Evolutionary conservation across 2,329 filamentous ascomycete species (phyloP), one percentile per base, ranked within the genome.

Genomic region (Dothideomycetes sp.): DNA sequence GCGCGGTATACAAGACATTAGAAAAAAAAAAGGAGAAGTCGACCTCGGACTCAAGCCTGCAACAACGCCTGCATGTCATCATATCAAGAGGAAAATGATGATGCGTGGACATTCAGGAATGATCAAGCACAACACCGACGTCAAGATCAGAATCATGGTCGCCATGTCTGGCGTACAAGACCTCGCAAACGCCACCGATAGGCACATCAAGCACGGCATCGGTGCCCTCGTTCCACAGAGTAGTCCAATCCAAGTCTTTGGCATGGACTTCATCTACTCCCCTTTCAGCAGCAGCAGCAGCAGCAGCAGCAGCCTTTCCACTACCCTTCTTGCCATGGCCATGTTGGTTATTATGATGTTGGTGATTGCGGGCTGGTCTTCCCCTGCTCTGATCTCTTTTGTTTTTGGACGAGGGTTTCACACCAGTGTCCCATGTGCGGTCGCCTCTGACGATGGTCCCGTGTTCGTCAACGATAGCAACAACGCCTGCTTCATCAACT

Each of bases 191-290:
- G 1, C 89, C 91, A 8, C 87, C 88, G 48, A 96, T 74, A 5
- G 91, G 91, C 36, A 98, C 81, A 64, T 98, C 91, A 84, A 98
- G 84, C 5, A 96, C 91, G 1, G 87, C 91, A 68, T 98, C 91
- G 0, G 91, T 98, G 14, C 91, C 87, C 51, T 84, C 79, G 53
- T 79, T 87, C 91, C 91, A 98, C 14, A 94, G 71, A 43, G 70
- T 73, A 53, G 72, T 79, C 89, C 91, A 96, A 54, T 86, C 74
- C 47, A 74, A 60, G 36, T 57, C 63, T 29, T 56, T 53, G 38
- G 61, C 57, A 39, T 51, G 49, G 36, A 49, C 52, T 59, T 59
- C 59, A 63, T 62, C 19, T 60, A 59, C 37, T 63, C 36, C n/a
- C 24, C n/a, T 29, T n/a, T n/a, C 24, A 29, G 24, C 24, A 29